These are phyloP conservation scores for Globisporangium nunn DNA, from an alignment of 352 stramenopile species.

Conservation along the genomic window DNA sequence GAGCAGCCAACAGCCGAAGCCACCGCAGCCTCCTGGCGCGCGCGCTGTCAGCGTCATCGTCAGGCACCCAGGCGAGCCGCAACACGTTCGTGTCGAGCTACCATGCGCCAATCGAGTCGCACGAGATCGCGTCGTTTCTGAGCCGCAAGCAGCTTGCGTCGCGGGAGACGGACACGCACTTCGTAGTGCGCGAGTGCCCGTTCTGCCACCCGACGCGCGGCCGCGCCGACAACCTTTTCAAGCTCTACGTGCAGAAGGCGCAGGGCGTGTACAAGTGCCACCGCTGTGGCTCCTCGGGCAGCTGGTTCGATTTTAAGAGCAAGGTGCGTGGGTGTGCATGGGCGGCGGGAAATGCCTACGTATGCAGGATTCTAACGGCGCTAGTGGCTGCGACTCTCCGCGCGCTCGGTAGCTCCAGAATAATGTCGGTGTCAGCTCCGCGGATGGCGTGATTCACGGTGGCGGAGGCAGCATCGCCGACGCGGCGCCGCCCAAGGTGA, in stretches of 20 bases:
- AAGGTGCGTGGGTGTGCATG: conserved; percentile 25
- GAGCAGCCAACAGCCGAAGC: neutral
- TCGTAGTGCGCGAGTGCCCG: conserved; percentile 78
- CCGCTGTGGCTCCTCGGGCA: conserved; percentile 77
- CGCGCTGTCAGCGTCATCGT: conserved; percentile 3
- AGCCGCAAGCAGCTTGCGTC: conserved; percentile 58
- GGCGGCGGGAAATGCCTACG: too few species aligned
- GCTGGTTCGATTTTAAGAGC: conserved; percentile 88
- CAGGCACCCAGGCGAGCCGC: conserved; percentile 12
- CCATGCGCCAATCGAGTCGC: conserved; percentile 60
- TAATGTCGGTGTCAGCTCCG: conserved; percentile 42
- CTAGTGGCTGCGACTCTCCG: neutral
- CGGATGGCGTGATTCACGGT: conserved; percentile 28
- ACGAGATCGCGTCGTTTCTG: conserved; percentile 62
- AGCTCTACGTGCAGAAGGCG: conserved; percentile 86
- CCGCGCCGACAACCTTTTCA: conserved; percentile 85
- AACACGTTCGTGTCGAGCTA: conserved; percentile 77
- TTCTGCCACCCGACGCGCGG: conserved; percentile 82
- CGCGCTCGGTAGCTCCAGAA: conserved; percentile 28
- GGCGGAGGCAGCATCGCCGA: conserved; percentile 9
- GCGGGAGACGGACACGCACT: conserved; percentile 73
- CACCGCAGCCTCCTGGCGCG: neutral
- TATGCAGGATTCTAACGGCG: neutral
- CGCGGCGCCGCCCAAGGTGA: conserved; percentile 46
- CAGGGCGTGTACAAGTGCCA: conserved; percentile 89